A percentile compares a stretch with the other conserved stretches of the same genome.
Evolutionary conservation across 495 filamentous ascomycete species (phyloP).

Genomic region (Tuber melanosporum): DNA sequence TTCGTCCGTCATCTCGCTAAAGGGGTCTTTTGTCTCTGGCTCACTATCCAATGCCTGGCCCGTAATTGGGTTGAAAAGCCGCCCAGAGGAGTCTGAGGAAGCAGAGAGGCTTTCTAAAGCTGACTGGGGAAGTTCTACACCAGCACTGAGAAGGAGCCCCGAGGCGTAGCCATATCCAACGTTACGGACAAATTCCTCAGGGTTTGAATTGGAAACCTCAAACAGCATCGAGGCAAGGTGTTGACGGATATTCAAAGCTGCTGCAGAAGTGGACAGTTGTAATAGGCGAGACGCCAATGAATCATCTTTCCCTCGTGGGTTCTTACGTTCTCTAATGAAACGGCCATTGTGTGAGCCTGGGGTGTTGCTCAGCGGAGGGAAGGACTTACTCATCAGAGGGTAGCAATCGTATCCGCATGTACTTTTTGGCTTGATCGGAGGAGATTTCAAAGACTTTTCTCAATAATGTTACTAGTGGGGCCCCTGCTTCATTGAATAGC

Average conservation of each 20-base stretch:
- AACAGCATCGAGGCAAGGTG: conserved; percentile 77
- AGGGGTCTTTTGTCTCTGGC: conserved; percentile 46
- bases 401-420: conserved; percentile 62
- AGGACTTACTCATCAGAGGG: conserved; percentile 56
- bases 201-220: conserved; percentile 71
- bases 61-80: conserved; percentile 79
- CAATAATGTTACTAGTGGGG: conserved; percentile 67
- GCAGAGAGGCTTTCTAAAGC: conserved; percentile 49
- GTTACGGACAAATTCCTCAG: conserved; percentile 64
- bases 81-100: conserved; percentile 26
- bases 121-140: conserved; percentile 65
- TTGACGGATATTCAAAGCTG: conserved; percentile 62
- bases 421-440: conserved; percentile 53
- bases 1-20: conserved; percentile 73
- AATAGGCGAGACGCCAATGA: conserved; percentile 72
- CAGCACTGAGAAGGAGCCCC: conserved; percentile 76
- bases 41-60: conserved; percentile 76
- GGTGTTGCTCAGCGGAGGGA: neutral
- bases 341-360: neutral
- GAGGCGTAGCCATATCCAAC: conserved; percentile 91
- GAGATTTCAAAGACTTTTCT: conserved; percentile 67
- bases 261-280: conserved; percentile 66
- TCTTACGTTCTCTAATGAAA: conserved; percentile 56
- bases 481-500: conserved; percentile 60
- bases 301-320: conserved; percentile 67